Percentiles rank a stretch among this genome's conserved stretches.
These are phyloP conservation scores for Aspergillus sp. DNA, from an alignment of 2,329 filamentous ascomycete genomes.

Conservation along the genomic window DNA sequence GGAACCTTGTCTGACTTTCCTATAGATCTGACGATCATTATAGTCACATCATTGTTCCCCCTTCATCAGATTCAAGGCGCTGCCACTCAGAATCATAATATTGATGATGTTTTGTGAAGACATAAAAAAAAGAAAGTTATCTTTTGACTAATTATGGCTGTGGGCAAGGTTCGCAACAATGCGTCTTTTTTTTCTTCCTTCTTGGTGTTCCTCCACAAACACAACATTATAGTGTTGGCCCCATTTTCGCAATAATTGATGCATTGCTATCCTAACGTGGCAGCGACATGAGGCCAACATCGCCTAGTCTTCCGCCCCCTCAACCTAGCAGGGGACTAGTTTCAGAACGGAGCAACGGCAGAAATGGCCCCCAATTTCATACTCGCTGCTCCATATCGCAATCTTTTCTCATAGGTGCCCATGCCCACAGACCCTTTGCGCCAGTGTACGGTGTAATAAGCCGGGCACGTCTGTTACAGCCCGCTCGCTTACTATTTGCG, in stretches of 20 bases:
- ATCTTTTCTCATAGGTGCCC: background rate
- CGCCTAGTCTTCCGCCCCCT: background rate
- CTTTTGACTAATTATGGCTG: too few relatives aligned
- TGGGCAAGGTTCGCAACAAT: background rate
- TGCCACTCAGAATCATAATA: background rate
- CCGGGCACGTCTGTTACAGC: background rate
- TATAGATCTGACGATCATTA: constrained; percentile 1
- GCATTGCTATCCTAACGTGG: background rate
- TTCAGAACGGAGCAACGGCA: constrained; percentile 1
- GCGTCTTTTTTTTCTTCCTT: background rate
- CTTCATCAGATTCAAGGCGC: background rate
- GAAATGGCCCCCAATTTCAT: constrained; percentile 5
- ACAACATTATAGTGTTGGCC: background rate
- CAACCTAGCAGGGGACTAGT: background rate
- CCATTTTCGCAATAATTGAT: background rate
- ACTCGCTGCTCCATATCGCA: background rate
- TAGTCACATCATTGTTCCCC: background rate
- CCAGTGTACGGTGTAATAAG: background rate
- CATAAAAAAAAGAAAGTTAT: too few relatives aligned
- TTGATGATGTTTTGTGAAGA: background rate
- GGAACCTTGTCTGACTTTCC: background rate
- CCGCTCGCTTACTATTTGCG: background rate
- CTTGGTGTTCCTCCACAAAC: background rate
- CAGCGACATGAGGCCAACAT: background rate
- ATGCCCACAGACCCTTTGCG: background rate